Base-by-base conservation (phyloP, 441 rosid species). In the Pelargonium australe region DNA sequence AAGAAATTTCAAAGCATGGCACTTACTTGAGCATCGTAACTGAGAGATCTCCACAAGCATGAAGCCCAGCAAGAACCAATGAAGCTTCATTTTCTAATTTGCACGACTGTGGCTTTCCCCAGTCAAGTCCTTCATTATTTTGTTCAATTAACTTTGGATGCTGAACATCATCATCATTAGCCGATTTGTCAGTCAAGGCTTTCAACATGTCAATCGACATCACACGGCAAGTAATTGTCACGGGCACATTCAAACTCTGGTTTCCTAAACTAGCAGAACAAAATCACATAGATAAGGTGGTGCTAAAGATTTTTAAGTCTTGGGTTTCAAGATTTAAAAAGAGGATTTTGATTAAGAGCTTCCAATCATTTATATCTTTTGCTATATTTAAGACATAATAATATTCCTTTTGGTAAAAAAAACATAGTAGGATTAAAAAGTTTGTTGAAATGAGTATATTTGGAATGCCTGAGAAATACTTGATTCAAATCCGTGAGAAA, bases 1-100 rank as follows among this genome's bases (percentile, higher is more conserved):
- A 74, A 57, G 28, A 69, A 65, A 25, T 0, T 44, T 16, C 25
- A 70, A 41, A 60, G 37, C 51, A 28, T 47, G 49, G 74, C 62
- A 85, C 91, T 84, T 78, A 89, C 97, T 78, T 83, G 68, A 93
- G 85, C 96, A 93, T 90, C 61, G 92, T 89, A 69, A 89, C 92
- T n/a, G 97, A 90, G 68, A 90, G 91, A 85, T 93, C 96, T 17
- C 98, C 98, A 66, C 98, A 92, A 17, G 98, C 97, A 84, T 93
- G 98, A 77, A 90, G 89, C 65, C 98, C 97, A 69, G 98, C 90
- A 74, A 93, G 95, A 75, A 90, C 84, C 70, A 89, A 76, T 66
- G 95, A 83, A 65, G 78, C 73, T 31, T 72, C 66, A 76, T 37
- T 64, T 20, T 70, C 81, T 57, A 68, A 68, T 81, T 44, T 57